phyloP scores from a whole-genome alignment of 1,284 basidiomycete species.

The Ustilago shanxiensis region DNA sequence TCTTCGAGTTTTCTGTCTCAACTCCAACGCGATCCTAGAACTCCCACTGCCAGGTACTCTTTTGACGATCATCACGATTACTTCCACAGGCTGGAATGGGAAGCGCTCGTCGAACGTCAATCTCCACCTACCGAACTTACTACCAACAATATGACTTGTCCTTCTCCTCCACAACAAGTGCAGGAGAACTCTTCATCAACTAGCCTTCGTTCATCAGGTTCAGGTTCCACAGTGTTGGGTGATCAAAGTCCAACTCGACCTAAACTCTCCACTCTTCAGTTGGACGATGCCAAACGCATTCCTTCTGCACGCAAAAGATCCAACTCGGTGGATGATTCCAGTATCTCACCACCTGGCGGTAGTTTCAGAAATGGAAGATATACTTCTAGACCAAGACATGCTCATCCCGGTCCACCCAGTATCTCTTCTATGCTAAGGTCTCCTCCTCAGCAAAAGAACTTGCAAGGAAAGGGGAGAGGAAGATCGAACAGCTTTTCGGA shows the following conservation, averaged over 20 bases:
- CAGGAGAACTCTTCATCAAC: constrained; percentile 8
- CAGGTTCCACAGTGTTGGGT: constrained; percentile 13
- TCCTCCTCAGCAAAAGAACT: constrained; percentile 12
- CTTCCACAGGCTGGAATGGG: constrained; percentile 42
- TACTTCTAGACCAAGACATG: constrained; percentile 32
- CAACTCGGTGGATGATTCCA: constrained; percentile 34
- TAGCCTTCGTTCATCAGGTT: constrained; percentile 3
- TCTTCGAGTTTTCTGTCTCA: constrained; percentile 39
- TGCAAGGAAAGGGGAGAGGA: background rate
- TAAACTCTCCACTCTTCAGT: constrained; percentile 5
- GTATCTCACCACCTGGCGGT: background rate
- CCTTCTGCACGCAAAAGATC: constrained; percentile 19
- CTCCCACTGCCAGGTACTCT: constrained; percentile 35
- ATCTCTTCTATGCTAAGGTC: constrained; percentile 8
- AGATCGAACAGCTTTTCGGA: constrained; percentile 31
- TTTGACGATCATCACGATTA: constrained; percentile 56
- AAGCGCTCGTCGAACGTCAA: constrained; percentile 25
- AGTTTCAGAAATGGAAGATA: constrained; percentile 30
- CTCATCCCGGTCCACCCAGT: constrained; percentile 41
- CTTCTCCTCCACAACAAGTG: background rate
- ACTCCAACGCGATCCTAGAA: constrained; percentile 20
- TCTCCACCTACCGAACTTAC: background rate
- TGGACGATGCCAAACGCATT: background rate
- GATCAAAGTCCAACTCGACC: constrained; percentile 18
- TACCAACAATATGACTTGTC: constrained; percentile 11